Evolutionary conservation across 805 yeast species (phyloP).

Genomic region (Komagataella pastoris): DNA sequence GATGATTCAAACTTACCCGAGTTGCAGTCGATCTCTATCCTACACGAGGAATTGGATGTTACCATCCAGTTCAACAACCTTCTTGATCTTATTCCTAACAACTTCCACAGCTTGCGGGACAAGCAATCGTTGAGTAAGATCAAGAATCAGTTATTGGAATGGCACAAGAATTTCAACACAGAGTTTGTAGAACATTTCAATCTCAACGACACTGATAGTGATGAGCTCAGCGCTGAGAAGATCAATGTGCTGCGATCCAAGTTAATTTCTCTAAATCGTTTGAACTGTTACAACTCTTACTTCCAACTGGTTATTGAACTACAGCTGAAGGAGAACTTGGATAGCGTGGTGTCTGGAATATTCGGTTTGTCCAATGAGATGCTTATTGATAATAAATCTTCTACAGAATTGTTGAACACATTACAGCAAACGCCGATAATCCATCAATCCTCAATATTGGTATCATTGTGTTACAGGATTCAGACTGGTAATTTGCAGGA

Average conservation of each 20-base stretch:
- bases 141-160: conserved; percentile 12
- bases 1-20: conserved; percentile 14
- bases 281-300: not conserved
- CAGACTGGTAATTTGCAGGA: not conserved
- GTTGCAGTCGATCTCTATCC: conserved; percentile 19
- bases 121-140: conserved; percentile 7
- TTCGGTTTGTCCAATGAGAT: not conserved
- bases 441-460: not conserved
- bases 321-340: not conserved
- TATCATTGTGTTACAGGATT: not conserved
- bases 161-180: conserved; percentile 11
- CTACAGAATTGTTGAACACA: not conserved
- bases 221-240: not conserved
- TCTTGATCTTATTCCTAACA: conserved; percentile 16
- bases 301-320: not conserved
- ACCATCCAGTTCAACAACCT: conserved; percentile 19
- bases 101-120: conserved; percentile 11
- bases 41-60: conserved; percentile 19
- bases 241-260: not conserved
- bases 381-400: not conserved
- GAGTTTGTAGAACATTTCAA: not conserved
- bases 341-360: not conserved
- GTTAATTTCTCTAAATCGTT: not conserved
- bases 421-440: not conserved
- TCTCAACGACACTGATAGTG: not conserved